Base-by-base conservation (phyloP, 441 rosid genomes). In the Syzygium syzygioides region DNA sequence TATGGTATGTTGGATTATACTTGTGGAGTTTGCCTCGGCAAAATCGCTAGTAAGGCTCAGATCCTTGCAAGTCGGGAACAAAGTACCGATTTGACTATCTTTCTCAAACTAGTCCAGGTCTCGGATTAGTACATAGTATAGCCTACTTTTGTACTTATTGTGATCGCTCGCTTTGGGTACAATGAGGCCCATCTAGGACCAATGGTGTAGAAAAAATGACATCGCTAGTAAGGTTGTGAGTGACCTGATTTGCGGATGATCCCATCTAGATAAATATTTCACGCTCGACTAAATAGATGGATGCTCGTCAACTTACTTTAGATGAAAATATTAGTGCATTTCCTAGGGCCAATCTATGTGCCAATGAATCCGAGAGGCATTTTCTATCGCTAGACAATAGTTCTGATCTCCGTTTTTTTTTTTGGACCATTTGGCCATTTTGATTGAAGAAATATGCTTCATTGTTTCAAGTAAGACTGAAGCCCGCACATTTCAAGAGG, bases 191-290 rank as follows among this genome's bases (percentile, higher is more conserved):
- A 45, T 45, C 48, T 7, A 7, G 48, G 48, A 45, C 48, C 2
- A 45, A 9, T 7, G 48, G 48, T 9, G 48, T 45, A 45, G 8
- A 7, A 45, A 45, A 45, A 45, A n/a, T 45, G 48, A 20, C 5
- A 11, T 7, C 5, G 25, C 4, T 6, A 14, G n/a, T 20, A 37
- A 20, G 17, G 28, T 37, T 2, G 5, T 13, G 14, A 71, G 80
- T 0, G 15, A 71, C 26, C 12, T 0, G 5, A 10, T 71, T 26
- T 30, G 1, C 3, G 26, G 4, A 0, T 14, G 10, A 71, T 37
- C 5, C 3, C 17, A 3, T 71, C n/a, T 37, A 71, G 26, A 71
- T 5, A 23, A 14, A 71, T 37, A 71, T 71, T 71, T 71, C 9
- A 23, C 83, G 1, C 1, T 71, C 7, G 83, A 37, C n/a, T 71